Base-by-base conservation (phyloP, 2,329 filamentous ascomycete species). In the Leptosphaerulina australis region DNA sequence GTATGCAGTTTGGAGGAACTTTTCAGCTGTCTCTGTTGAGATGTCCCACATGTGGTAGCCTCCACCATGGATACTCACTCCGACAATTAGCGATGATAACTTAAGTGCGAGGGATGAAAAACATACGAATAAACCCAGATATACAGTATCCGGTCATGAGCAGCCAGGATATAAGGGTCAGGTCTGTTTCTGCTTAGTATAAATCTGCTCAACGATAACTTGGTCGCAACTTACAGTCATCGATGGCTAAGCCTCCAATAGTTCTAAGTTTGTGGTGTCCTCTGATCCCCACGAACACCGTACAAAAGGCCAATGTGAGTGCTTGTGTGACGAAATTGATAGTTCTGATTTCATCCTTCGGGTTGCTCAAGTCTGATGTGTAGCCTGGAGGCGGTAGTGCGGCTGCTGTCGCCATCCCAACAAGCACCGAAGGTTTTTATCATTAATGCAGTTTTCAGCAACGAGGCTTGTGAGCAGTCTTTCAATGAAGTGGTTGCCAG, bases 31-130 rank as follows among this genome's bases (percentile, higher is more conserved):
- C 26, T 26, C 18, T 15, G 14, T 34, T 7, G 45, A 51, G 3
- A 56, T 25, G 8, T 56, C 53, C 53, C 53, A 56, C 25, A 45
- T 48, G 25, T 56, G 53, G 26, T 56, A 53, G 25, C 53, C 53
- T 30, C 53, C 53, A 7, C 49, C 53, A 31, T 53, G 45, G 3
- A 46, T 22, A 20, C 45, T 41, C 44, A 56, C 53, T 56, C 29
- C 4, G 9, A 12, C 3, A 1, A 21, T 51, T 14, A 43, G 37
- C 17, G 25, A 7, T 17, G 1, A 1, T 12, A 6, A 5, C 10
- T 35, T 3, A n/a, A n/a, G 8, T 3, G 3, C 11, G 1, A 14
- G 6, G 2, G 15, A 5, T 2, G 14, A 10, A 1, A 21, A 3
- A 49, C 38, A 10, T 43, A 44, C 50, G 24, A 14, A 53, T 35